phyloP scores from a whole-genome alignment of 2,329 filamentous ascomycete genomes.

The Lecanosticta acicola region DNA sequence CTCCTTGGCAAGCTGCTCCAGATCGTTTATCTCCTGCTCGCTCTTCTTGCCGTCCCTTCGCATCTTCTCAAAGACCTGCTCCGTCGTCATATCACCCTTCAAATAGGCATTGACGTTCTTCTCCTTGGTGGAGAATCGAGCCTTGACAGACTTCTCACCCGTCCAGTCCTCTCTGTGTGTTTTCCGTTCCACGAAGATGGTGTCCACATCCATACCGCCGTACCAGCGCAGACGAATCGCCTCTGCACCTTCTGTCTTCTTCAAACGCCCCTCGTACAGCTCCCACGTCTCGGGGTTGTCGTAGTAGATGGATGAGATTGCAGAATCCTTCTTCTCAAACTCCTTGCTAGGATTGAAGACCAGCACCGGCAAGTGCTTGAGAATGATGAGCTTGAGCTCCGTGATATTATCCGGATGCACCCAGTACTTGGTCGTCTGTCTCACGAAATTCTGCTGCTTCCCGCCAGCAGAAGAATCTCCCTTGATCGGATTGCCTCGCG shows the following conservation, averaged over 20 bases:
- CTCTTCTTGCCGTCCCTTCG: slow-evolving; percentile 92
- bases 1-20: slow-evolving; percentile 84
- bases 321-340: slow-evolving; percentile 82
- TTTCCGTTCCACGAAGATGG: slow-evolving; percentile 95
- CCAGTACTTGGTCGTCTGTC: slow-evolving; percentile 99
- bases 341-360: slow-evolving; percentile 98
- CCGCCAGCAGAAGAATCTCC: slow-evolving; percentile 90
- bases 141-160: slow-evolving; percentile 97
- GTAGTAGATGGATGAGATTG: slow-evolving; percentile 98
- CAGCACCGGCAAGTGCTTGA: slow-evolving; percentile 93
- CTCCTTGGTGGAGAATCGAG: slow-evolving; percentile 89
- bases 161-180: slow-evolving; percentile 99
- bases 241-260: slow-evolving; percentile 97
- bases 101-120: slow-evolving; percentile 95
- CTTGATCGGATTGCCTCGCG: slow-evolving; percentile 83
- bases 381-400: slow-evolving; percentile 92
- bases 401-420: slow-evolving; percentile 98
- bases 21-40: slow-evolving; percentile 81
- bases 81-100: slow-evolving; percentile 74
- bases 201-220: slow-evolving; percentile 89
- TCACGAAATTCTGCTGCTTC: slow-evolving; percentile 88
- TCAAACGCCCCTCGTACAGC: slow-evolving; percentile 85
- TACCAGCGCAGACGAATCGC: slow-evolving; percentile 97
- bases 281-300: slow-evolving; percentile 94
- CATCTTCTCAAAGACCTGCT: slow-evolving; percentile 91